Base-by-base conservation (phyloP, 2,329 filamentous ascomycete genomes). In the Magnaporthiopsis poae region DNA sequence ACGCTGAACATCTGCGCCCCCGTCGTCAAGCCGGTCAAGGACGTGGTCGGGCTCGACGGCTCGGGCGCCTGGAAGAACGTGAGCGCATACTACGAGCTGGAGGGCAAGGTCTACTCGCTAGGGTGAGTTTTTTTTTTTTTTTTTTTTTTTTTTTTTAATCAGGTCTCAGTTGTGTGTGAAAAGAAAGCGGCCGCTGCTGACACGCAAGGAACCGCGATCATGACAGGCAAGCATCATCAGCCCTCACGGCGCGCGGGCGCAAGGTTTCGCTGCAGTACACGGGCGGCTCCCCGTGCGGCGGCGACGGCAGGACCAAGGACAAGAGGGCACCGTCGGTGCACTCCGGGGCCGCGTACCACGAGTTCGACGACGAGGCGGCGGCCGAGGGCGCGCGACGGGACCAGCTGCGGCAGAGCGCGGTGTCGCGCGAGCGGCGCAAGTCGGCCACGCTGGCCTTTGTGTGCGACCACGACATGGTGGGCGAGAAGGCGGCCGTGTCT, bases 391-490 rank as follows among this genome's bases (percentile, higher is more conserved):
- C 73, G 13, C 70, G 71, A 5, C 70, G 71, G 25, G 71, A 71
- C 12, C 71, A 68, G 36, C 67, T 72, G 63, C 67, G 72, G 64
- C 77, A 72, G 68, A 77, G 79, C 39, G 72, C 79, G 52, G 70
- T 78, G 67, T 68, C 70, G 39, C 73, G 70, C 29, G 67, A 71
- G 60, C 80, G 85, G 61, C 82, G 84, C 70, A 95, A 94, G 75
- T 96, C 91, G 1, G 90, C 93, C 15, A 88, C 93, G 67, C 92
- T 99, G 77, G 95, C 92, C 31, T 94, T 98, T 75, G 88, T 95
- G 70, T 99, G 95, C 81, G 93, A 97, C 75, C 87, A 86, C 69
- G 92, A 97, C 72, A 87, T 91, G 1, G 81, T 88, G 1, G 84
- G 82, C 36, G 85, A 86, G 5, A 82, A 85, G 60, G 88, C 92